Conservation (phyloP, 2,329 filamentous ascomycete species). For the Fusarium coicis region DNA sequence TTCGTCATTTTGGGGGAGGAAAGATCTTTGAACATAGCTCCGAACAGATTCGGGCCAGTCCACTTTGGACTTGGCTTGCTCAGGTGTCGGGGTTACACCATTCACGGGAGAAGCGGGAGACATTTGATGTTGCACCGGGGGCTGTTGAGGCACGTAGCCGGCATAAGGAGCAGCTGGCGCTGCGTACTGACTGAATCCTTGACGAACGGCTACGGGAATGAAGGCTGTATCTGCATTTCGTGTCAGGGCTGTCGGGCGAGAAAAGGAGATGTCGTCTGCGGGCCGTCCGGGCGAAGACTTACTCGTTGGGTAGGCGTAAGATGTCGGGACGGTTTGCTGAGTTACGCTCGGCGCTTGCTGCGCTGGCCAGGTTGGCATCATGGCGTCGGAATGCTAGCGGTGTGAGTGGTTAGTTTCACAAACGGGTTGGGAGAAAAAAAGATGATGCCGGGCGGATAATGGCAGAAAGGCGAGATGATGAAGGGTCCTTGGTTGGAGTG, state of each 20-base stretch:
- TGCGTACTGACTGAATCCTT: slow-evolving; percentile 63
- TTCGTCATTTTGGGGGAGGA: slow-evolving; percentile 77
- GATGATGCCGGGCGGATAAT: slow-evolving; percentile 23
- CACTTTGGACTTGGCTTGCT: slow-evolving; percentile 67
- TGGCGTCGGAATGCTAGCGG: slow-evolving; percentile 39
- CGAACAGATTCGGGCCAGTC: slow-evolving; percentile 87
- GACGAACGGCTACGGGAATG: slow-evolving; percentile 70
- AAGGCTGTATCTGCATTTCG: slow-evolving; percentile 62
- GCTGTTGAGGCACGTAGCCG: slow-evolving; percentile 46
- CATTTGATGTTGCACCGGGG: slow-evolving; percentile 42
- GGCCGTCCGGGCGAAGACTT: slow-evolving; percentile 36
- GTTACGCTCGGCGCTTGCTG: slow-evolving; percentile 56
- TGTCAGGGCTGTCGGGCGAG: slow-evolving; percentile 37
- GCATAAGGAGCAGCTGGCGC: slow-evolving; percentile 51
- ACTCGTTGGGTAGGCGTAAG: slow-evolving; percentile 55
- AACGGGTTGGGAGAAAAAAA: slow-evolving; percentile 10
- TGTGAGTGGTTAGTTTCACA: slow-evolving; percentile 43
- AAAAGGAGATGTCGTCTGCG: neutral
- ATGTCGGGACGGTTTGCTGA: slow-evolving; percentile 48
- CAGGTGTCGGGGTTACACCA: slow-evolving; percentile 44
- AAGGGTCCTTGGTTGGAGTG: slow-evolving; percentile 12
- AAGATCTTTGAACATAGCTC: slow-evolving; percentile 88
- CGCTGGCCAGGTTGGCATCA: slow-evolving; percentile 53
- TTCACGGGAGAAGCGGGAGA: slow-evolving; percentile 41
- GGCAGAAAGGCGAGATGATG: slow-evolving; percentile 17